Evolutionary conservation across 2,329 filamentous ascomycete genomes (phyloP).

Genomic region (Colletotrichum acutatum): DNA sequence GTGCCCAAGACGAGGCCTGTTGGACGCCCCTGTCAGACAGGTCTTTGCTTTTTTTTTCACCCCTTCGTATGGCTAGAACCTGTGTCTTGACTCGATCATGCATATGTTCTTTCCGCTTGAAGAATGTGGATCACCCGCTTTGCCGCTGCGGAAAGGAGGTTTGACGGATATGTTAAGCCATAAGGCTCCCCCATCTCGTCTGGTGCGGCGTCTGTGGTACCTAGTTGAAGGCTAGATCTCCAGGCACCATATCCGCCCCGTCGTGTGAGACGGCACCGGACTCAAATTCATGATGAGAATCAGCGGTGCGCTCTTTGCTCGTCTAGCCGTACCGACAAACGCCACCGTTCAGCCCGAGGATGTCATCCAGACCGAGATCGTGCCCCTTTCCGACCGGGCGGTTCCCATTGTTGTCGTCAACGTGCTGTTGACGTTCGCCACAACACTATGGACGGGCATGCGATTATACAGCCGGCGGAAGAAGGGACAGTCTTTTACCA

Average conservation of each 20-base stretch:
- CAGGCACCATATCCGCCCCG: not conserved
- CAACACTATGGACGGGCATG: constrained; percentile 1
- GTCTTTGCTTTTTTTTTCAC: not conserved
- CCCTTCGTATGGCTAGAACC: not conserved
- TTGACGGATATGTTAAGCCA: not conserved
- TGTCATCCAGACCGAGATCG: not conserved
- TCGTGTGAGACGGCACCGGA: not conserved
- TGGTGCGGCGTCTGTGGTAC: not conserved
- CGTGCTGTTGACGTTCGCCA: not conserved
- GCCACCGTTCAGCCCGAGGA: not conserved
- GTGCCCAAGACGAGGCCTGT: not conserved
- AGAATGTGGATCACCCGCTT: not conserved
- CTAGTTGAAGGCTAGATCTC: not conserved
- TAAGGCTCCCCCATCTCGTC: not conserved
- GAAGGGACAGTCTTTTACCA: constrained; percentile 1
- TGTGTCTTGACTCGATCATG: not conserved
- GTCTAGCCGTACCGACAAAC: not conserved
- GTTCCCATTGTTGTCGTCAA: not conserved
- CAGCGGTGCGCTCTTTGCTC: not conserved
- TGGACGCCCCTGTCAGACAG: not conserved
- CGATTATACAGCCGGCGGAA: not conserved
- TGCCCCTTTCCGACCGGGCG: constrained; percentile 1
- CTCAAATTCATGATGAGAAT: not conserved
- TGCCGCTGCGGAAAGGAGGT: not conserved
- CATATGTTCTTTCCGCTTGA: not conserved